phyloP scores from a whole-genome alignment of 2,329 filamentous ascomycete species.

The Colletotrichum sp. region DNA sequence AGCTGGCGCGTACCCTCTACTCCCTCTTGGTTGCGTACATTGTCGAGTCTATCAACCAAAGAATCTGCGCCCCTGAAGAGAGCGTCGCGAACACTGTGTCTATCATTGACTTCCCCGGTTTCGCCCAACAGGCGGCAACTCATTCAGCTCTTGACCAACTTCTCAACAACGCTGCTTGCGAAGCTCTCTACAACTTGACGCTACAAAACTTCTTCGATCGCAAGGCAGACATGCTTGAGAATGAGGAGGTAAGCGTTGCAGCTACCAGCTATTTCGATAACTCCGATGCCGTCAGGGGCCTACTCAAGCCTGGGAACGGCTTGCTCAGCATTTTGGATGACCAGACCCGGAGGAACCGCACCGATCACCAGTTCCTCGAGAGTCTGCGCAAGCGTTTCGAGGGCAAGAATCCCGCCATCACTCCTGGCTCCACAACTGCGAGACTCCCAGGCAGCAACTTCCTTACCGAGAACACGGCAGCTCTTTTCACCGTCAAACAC shows the following conservation, averaged over 20 bases:
- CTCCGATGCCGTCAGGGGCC: constrained; percentile 87
- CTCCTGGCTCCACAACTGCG: constrained; percentile 75
- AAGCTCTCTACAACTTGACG: constrained; percentile 91
- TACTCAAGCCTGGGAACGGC: constrained; percentile 92
- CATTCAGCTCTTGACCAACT: constrained; percentile 89
- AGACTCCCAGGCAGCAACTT: constrained; percentile 90
- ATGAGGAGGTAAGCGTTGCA: constrained; percentile 88
- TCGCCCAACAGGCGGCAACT: constrained; percentile 83
- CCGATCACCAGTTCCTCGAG: constrained; percentile 88
- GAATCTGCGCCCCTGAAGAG: constrained; percentile 85
- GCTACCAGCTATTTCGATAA: constrained; percentile 98
- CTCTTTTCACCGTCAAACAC: constrained; percentile 89
- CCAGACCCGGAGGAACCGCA: constrained; percentile 87
- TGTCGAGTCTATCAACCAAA: constrained; percentile 91
- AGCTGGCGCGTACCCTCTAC: constrained; percentile 91
- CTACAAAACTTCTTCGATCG: constrained; percentile 96
- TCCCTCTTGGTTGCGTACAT: constrained; percentile 93
- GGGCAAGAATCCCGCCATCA: constrained; percentile 90
- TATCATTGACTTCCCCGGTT: constrained; percentile 95
- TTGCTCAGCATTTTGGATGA: constrained; percentile 94
- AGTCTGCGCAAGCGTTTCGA: constrained; percentile 92
- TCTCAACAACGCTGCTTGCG: constrained; percentile 91
- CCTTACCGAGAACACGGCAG: constrained; percentile 78
- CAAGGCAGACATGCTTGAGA: constrained; percentile 91
- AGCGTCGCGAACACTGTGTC: constrained; percentile 92